Evolutionary conservation across 208 protist species (phyloP).

Genomic region (Trypanosoma avium): DNA sequence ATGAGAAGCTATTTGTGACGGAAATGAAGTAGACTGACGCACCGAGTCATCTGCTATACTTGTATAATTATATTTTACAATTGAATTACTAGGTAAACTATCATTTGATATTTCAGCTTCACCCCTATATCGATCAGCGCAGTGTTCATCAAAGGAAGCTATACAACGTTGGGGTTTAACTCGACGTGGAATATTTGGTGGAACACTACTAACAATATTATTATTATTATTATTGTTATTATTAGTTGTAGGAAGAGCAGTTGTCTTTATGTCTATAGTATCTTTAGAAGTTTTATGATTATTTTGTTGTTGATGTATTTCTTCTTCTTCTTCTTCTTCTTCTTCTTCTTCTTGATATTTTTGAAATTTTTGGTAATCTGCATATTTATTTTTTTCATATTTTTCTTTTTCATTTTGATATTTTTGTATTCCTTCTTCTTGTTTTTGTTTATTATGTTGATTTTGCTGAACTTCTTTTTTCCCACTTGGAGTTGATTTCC

Average conservation of each 20-base stretch:
- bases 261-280: neutral
- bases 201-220: neutral
- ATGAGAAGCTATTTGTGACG: neutral
- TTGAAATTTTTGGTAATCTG: too few relatives aligned
- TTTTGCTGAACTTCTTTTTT: neutral
- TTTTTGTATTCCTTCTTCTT: neutral
- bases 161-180: neutral
- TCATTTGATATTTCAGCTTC: neutral
- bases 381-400: neutral
- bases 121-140: conserved; percentile 15
- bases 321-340: too few relatives aligned
- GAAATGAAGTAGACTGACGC: neutral
- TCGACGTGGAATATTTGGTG: conserved; percentile 9
- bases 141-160: conserved; percentile 11
- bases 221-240: neutral
- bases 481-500: neutral
- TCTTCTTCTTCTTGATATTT: too few relatives aligned
- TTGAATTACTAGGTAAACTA: neutral
- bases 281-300: neutral
- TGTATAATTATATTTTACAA: neutral
- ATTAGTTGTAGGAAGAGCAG: neutral
- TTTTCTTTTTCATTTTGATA: neutral
- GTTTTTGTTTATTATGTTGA: neutral
- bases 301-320: too few relatives aligned
- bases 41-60: conserved; percentile 13